Evolutionary conservation across 257 asterid species (phyloP), one percentile per base, ranked within the genome.

Genomic region (Forsythia suspensa): DNA sequence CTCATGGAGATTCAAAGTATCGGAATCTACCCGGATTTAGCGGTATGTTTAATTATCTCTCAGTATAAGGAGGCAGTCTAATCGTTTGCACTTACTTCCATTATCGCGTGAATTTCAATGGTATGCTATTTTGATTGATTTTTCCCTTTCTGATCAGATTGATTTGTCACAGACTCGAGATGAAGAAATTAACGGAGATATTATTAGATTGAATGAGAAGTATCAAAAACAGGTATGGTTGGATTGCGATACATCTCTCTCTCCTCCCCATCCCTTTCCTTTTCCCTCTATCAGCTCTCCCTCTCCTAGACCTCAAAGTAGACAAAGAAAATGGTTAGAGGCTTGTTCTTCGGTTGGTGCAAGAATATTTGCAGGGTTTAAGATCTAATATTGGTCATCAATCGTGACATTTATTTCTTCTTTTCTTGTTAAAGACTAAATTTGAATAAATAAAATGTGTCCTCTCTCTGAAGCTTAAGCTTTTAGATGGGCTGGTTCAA

Each of bases 1-100:
- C 86, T 89, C 72, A 76, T 87, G 85, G 98, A 94, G 86, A 59
- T 94, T 84, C 93, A 87, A 76, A 87, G 88, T 87, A 84, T 94
- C 73, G 98, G 97, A 82, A 83, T 94, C 83, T 90, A 86, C 84
- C 97, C 96, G 1, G 97, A 91, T 76, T 77, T 85, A 80, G 86
- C 52, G 97, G 98, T 94, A 88, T 80, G 96, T 80, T 77, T 66
- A 72, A 12, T 85, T 57, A 57, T 80, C 73, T 75, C 73, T 76
- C 69, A 41, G 41, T 52, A 67, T 80, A 29, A 29, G 80, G 63
- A 70, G 59, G 59, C 73, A 67, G 51, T 76, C 70, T 80, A 68
- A 42, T 73, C 75, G 4, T 70, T 80, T 61, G 63, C 82, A 75
- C 24, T 16, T 74, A 46, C 74, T 71, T 80, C 21, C 48, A 18